Evolutionary conservation across 1,139 yeast species (phyloP).

Genomic region (Yamadazyma sp.): DNA sequence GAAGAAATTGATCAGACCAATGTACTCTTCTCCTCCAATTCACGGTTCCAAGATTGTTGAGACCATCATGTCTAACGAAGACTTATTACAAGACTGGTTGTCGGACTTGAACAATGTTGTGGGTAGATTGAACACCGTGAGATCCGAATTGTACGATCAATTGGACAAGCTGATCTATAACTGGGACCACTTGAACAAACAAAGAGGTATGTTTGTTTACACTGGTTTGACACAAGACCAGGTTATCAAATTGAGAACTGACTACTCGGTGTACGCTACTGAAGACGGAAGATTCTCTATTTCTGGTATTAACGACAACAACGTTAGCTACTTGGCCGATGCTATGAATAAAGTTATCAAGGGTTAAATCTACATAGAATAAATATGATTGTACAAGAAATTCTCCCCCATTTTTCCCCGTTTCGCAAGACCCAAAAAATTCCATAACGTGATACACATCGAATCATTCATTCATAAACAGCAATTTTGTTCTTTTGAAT

Average conservation of each 20-base stretch:
- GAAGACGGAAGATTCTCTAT: constrained; percentile 89
- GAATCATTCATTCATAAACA: background rate
- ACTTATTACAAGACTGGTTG: constrained; percentile 72
- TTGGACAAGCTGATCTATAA: constrained; percentile 56
- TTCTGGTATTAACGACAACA: constrained; percentile 80
- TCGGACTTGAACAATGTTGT: constrained; percentile 76
- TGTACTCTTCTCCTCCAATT: constrained; percentile 91
- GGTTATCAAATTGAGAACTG: constrained; percentile 65
- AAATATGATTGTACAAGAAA: no score
- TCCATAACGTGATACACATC: background rate
- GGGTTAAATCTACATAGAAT: constrained; percentile 4
- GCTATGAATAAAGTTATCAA: constrained; percentile 63
- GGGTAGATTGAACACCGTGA: constrained; percentile 71
- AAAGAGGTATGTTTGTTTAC: constrained; percentile 96
- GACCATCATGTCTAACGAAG: constrained; percentile 62
- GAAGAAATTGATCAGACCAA: constrained; percentile 77
- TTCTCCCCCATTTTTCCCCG: background rate
- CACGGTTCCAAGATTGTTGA: constrained; percentile 91
- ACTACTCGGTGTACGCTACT: constrained; percentile 80
- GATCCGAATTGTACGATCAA: constrained; percentile 61
- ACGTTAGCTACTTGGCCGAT: constrained; percentile 80
- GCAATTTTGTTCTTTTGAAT: background rate
- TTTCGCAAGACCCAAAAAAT: background rate
- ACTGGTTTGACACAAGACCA: constrained; percentile 77
- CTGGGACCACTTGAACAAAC: constrained; percentile 87